Conservation (phyloP, 1,284 basidiomycete species). For the Cryptococcus sp. region DNA sequence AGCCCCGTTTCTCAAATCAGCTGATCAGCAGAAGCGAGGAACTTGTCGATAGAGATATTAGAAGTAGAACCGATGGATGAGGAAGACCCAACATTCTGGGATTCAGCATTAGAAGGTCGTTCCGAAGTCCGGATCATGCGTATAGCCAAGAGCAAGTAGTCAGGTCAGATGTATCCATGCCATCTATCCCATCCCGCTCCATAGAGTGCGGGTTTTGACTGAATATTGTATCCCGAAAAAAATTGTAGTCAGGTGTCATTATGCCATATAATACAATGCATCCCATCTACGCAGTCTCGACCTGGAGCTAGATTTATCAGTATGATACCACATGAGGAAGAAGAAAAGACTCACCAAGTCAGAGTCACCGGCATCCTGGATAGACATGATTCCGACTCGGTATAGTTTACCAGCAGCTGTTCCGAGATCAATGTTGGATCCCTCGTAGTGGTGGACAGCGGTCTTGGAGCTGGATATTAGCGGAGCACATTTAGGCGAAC, state of each 20-base stretch:
- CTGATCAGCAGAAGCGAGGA: constrained; percentile 3
- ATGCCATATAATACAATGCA: constrained; percentile 30
- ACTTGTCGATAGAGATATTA: constrained; percentile 10
- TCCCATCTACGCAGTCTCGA: constrained; percentile 35
- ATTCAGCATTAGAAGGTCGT: constrained; percentile 36
- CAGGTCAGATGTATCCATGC: not conserved
- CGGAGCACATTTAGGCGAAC: not conserved
- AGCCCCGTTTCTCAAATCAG: constrained; percentile 4
- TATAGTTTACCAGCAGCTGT: constrained; percentile 99
- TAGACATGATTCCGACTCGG: constrained; percentile 98
- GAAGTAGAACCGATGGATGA: constrained; percentile 21
- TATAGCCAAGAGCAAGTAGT: constrained; percentile 9
- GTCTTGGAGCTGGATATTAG: constrained; percentile 66
- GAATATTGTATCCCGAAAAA: no score
- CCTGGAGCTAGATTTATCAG: constrained; percentile 28
- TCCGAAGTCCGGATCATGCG: constrained; percentile 35
- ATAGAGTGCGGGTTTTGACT: no score
- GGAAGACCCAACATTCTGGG: constrained; percentile 36
- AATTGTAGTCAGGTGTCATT: constrained; percentile 22
- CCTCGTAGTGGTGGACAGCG: constrained; percentile 91
- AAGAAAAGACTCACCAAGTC: constrained; percentile 61
- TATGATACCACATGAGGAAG: not conserved
- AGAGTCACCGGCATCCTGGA: constrained; percentile 94
- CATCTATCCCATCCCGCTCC: no score
- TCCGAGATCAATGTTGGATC: constrained; percentile 95